A percentile compares a stretch with the other conserved stretches of the same genome.
Evolutionary conservation across 1,284 basidiomycete genomes (phyloP).

Genomic region (Pyrrhoderma noxium): DNA sequence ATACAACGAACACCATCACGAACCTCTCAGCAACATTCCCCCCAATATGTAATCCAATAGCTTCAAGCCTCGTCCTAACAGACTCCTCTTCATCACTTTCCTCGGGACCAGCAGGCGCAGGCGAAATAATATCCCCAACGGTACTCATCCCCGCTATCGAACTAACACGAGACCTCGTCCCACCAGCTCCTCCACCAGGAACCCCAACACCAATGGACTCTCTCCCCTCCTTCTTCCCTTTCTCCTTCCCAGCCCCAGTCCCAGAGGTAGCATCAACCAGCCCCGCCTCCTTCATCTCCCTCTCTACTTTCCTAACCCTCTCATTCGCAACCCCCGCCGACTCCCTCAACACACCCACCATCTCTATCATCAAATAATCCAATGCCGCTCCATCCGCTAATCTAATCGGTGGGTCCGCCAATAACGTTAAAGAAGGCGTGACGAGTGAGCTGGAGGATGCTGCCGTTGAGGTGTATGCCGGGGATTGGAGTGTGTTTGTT

Average conservation of each 20-base stretch:
- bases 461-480: slow-evolving; percentile 23
- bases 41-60: slow-evolving; percentile 83
- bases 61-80: slow-evolving; percentile 63
- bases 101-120: slow-evolving; percentile 14
- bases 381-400: slow-evolving; percentile 71
- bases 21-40: slow-evolving; percentile 82
- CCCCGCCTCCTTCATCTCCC: slow-evolving; percentile 69
- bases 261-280: slow-evolving; percentile 45
- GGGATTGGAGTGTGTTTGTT: slow-evolving; percentile 29
- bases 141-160: slow-evolving; percentile 20
- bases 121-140: slow-evolving; percentile 18
- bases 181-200: slow-evolving; percentile 20
- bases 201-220: slow-evolving; percentile 49
- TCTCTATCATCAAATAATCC: slow-evolving; percentile 81
- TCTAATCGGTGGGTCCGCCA: slow-evolving; percentile 53
- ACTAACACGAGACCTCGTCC: slow-evolving; percentile 30
- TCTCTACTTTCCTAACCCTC: slow-evolving; percentile 56
- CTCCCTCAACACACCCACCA: slow-evolving; percentile 62
- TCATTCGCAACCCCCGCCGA: slow-evolving; percentile 65
- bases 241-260: slow-evolving; percentile 34
- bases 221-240: slow-evolving; percentile 39
- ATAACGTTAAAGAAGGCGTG: slow-evolving; percentile 34
- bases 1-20: slow-evolving; percentile 21
- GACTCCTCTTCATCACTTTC: slow-evolving; percentile 65
- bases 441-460: slow-evolving; percentile 29